phyloP scores from a whole-genome alignment of 495 filamentous ascomycete genomes.

The Eremomyces bilateralis region DNA sequence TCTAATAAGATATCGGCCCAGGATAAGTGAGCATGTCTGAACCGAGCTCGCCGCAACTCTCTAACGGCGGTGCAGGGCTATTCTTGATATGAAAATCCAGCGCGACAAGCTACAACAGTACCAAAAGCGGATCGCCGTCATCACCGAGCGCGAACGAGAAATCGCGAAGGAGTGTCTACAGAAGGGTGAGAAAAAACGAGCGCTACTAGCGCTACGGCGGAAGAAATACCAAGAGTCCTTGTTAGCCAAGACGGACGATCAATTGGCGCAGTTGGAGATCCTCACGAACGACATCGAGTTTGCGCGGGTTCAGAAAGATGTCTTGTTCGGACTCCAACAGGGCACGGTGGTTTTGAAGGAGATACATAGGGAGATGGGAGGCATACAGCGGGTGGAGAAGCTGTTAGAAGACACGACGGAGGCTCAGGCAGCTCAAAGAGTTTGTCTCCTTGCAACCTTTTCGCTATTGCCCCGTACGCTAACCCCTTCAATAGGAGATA shows the following conservation, averaged over 20 bases:
- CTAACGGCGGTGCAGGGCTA: constrained; percentile 35
- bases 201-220: constrained; percentile 71
- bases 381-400: constrained; percentile 78
- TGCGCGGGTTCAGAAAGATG: constrained; percentile 84
- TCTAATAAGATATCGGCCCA: constrained; percentile 49
- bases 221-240: constrained; percentile 95
- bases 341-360: constrained; percentile 74
- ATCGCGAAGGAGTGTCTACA: constrained; percentile 65
- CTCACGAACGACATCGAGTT: constrained; percentile 76
- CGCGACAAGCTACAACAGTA: constrained; percentile 93
- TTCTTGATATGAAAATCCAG: constrained; percentile 91
- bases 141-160: constrained; percentile 63
- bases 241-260: constrained; percentile 70
- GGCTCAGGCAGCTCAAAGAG: constrained; percentile 70
- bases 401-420: constrained; percentile 81
- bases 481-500: constrained; percentile 37
- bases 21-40: constrained; percentile 29
- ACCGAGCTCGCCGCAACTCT: neutral
- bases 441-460: constrained; percentile 17
- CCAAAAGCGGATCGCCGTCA: constrained; percentile 62
- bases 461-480: neutral
- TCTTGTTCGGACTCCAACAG: constrained; percentile 78
- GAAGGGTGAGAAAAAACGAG: constrained; percentile 51
- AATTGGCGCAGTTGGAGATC: constrained; percentile 72
- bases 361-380: constrained; percentile 91